phyloP scores from a whole-genome alignment of 2,329 filamentous ascomycete genomes.

The Trichoderma endophyticum region DNA sequence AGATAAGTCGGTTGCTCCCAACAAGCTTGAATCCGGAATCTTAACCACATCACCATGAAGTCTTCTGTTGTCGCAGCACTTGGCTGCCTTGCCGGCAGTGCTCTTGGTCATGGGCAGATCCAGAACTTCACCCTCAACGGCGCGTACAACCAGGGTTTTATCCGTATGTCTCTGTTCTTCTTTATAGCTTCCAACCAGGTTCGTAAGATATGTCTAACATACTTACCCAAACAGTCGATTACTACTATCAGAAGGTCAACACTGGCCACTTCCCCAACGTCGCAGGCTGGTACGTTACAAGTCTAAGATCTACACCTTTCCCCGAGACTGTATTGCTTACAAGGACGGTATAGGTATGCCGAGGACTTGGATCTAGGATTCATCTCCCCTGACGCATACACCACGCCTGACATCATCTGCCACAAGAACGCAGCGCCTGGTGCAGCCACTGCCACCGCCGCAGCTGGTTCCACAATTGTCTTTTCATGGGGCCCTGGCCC shows the following conservation, averaged over 20 bases:
- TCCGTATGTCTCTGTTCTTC: not conserved
- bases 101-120: slow-evolving; percentile 5
- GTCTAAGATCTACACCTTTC: not conserved
- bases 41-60: not conserved
- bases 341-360: not conserved
- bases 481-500: slow-evolving; percentile 51
- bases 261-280: slow-evolving; percentile 11
- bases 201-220: not conserved
- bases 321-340: not conserved
- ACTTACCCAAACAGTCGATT: not conserved
- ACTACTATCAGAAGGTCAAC: slow-evolving; percentile 13
- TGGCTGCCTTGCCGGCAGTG: slow-evolving; percentile 3
- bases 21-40: not conserved
- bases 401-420: slow-evolving; percentile 46
- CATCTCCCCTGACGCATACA: slow-evolving; percentile 46
- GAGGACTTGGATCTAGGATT: slow-evolving; percentile 32
- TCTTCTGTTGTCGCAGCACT: not conserved
- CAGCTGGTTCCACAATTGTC: slow-evolving; percentile 45
- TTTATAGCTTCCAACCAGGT: not conserved
- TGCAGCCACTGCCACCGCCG: slow-evolving; percentile 38
- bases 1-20: not conserved
- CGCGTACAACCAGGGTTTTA: slow-evolving; percentile 9
- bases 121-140: slow-evolving; percentile 8
- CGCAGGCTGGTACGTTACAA: slow-evolving; percentile 7
- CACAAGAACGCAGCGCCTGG: slow-evolving; percentile 43